phyloP scores from a whole-genome alignment of 225 moss, liverwort and hornwort genomes.

The Climacium dendroides region DNA sequence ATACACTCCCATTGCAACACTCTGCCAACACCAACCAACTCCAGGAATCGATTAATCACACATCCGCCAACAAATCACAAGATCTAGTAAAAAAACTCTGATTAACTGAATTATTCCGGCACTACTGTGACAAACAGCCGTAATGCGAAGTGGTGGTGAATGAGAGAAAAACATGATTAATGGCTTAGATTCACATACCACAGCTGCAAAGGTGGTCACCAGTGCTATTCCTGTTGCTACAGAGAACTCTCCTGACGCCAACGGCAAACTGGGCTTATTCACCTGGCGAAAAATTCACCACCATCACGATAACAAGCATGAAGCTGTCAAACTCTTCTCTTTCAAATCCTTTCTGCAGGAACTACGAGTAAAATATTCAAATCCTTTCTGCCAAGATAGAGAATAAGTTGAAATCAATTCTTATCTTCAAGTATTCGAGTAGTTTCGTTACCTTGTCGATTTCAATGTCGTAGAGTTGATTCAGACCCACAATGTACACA shows the following conservation, averaged over 20 bases:
- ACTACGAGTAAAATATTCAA: neutral
- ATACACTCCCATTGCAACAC: conserved; percentile 47
- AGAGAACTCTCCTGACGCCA: conserved; percentile 74
- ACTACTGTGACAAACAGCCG: neutral
- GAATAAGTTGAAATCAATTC: neutral
- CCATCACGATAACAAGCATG: neutral
- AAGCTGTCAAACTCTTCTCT: neutral
- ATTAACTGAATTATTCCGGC: neutral
- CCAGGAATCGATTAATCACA: neutral
- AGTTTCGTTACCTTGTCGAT: conserved; percentile 45
- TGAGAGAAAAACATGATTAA: neutral
- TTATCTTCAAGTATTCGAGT: neutral
- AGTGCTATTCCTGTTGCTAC: conserved; percentile 43
- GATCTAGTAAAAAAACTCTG: neutral
- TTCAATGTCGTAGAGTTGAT: conserved; percentile 69
- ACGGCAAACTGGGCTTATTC: conserved; percentile 72
- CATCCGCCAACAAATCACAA: neutral
- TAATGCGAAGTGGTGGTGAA: neutral
- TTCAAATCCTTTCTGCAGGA: neutral
- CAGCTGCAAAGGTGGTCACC: conserved; percentile 41
- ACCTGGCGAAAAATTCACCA: conserved; percentile 9
- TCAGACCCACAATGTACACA: conserved; percentile 76
- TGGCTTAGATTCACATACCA: conserved; percentile 9
- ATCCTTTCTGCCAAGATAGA: neutral
- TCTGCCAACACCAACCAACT: conserved; percentile 19